Evolutionary conservation across 495 filamentous ascomycete species (phyloP).

Genomic region (Neurospora tetrasperma): DNA sequence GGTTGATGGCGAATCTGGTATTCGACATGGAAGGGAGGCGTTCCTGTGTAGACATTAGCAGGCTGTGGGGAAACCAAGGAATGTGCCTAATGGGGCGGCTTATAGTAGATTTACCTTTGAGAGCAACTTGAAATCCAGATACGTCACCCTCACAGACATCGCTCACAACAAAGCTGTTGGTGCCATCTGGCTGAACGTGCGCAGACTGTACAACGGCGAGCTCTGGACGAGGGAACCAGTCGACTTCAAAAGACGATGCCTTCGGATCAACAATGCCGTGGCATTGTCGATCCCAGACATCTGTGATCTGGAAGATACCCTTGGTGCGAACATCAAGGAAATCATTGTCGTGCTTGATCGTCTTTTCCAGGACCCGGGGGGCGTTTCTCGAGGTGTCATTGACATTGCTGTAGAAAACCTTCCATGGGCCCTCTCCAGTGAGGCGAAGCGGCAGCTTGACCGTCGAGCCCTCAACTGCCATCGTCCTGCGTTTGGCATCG

Average conservation of each 20-base stretch:
- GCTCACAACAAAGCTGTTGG: constrained; percentile 49
- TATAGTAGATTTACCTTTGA: constrained; percentile 49
- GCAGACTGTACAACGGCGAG: constrained; percentile 56
- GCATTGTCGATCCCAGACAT: constrained; percentile 66
- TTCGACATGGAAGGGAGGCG: constrained; percentile 70
- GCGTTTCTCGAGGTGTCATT: constrained; percentile 28
- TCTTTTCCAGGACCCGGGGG: constrained; percentile 15
- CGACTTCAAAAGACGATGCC: constrained; percentile 64
- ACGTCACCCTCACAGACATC: constrained; percentile 91
- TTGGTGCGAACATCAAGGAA: constrained; percentile 50
- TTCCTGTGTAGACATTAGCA: constrained; percentile 33
- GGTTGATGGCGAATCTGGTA: constrained; percentile 68
- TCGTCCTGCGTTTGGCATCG: constrained; percentile 61
- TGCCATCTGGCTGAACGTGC: constrained; percentile 36
- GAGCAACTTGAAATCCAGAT: constrained; percentile 68
- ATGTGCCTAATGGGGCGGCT: not conserved
- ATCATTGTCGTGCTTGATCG: constrained; percentile 56
- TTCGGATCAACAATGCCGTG: constrained; percentile 65
- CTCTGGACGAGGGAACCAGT: constrained; percentile 72
- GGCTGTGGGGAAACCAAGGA: not conserved
- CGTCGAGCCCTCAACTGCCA: constrained; percentile 62
- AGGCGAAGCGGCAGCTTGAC: constrained; percentile 72
- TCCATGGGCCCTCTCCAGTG: constrained; percentile 76
- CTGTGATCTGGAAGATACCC: constrained; percentile 69
- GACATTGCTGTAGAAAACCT: constrained; percentile 58